Base-by-base conservation (phyloP, 768 basidiomycete genomes). In the Phlegmacium glaucopus region DNA sequence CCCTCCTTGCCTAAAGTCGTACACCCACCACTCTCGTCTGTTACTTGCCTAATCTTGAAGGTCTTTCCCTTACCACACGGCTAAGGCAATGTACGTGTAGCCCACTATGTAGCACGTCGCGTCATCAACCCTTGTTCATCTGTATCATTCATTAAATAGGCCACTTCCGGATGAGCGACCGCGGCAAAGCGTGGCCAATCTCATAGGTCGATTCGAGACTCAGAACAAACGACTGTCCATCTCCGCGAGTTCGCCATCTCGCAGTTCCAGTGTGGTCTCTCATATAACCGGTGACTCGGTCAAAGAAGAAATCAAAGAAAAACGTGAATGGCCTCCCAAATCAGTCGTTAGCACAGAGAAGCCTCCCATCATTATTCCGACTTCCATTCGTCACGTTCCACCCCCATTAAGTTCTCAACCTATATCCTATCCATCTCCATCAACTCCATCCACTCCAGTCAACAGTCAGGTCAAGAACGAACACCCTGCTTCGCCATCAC, bases 151-250 rank as follows among this genome's bases (percentile, higher is more conserved):
- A 26, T 35, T n/a, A 44, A 34, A 25, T 60, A 91, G 89, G 90
- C 85, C 87, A 46, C 69, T 90, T 52, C 89, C 90, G 66, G 90
- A 92, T 75, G 90, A 93, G 70, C 80, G 86, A 61, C 89, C 90
- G 41, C 85, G 90, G 50, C 80, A 80, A 63, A 89, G 85, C 58
- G 90, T 93, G 40, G 90, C 90, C 53, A 93, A 91, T 62, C 84
- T 93, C 69, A 93, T 93, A 60, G 90, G 90, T 43, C 79, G 86
- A 49, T 93, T 93, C 56, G 90, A 93, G 65, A 87, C 80, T 57
- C 84, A 88, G 68, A 82, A 76, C 47, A 91, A 88, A 62, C 79
- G 81, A 42, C 77, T 79, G 56, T 67, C 80, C 4, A 56, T 56
- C 42, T 56, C 62, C 40, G 59, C 56, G 16, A 52, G 57, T 51